Percentiles rank a stretch among this genome's conserved stretches.
These are phyloP conservation scores for Aspergillus neoniger DNA, from an alignment of 2,329 filamentous ascomycete genomes.

Conservation along the genomic window DNA sequence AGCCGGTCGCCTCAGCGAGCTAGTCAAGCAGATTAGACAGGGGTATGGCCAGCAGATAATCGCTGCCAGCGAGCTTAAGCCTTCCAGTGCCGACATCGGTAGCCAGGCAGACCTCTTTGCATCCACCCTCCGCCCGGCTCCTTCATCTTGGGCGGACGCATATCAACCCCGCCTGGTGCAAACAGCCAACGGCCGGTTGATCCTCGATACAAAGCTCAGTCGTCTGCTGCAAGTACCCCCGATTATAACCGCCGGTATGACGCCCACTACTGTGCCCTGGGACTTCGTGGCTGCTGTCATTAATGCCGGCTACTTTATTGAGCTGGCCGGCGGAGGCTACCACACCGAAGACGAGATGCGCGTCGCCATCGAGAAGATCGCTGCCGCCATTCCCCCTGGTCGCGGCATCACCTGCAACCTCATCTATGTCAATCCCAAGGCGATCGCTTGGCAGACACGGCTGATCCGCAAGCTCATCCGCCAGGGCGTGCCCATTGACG, in stretches of 20 bases:
- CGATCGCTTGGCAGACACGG: neutral
- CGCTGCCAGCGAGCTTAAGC: neutral
- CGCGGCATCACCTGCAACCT: neutral
- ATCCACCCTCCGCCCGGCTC: neutral
- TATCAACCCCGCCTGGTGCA: neutral
- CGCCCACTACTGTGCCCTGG: neutral
- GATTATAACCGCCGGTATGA: neutral
- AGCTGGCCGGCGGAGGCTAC: neutral
- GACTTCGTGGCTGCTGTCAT: neutral
- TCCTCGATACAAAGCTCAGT: neutral
- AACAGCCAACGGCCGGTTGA: neutral
- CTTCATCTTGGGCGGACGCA: neutral
- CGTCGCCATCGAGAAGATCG: neutral
- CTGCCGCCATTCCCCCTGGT: neutral
- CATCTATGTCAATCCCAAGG: neutral
- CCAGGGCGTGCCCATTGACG: neutral
- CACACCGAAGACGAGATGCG: constrained; percentile 1
- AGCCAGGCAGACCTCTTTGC: neutral
- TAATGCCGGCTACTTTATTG: neutral
- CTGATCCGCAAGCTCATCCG: neutral
- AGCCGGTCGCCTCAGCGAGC: neutral
- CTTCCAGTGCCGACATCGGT: neutral
- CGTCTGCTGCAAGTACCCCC: neutral
- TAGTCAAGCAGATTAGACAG: neutral
- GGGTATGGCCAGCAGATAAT: neutral